Percentiles rank a stretch among this genome's conserved stretches.
phyloP scores from a whole-genome alignment of 768 basidiomycete genomes.

The Serendipita sp. region DNA sequence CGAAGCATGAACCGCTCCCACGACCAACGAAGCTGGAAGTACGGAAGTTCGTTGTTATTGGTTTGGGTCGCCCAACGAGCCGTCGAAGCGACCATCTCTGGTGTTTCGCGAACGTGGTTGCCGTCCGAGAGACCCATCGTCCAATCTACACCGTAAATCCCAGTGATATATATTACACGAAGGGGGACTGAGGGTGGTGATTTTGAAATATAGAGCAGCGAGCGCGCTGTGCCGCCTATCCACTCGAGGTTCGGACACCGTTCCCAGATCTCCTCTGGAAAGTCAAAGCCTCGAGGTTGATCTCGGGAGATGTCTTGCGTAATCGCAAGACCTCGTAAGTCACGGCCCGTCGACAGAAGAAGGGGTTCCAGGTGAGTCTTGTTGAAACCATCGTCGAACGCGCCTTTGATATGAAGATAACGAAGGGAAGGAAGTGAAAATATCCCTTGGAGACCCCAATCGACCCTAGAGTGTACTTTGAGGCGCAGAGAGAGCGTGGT shows the following conservation, averaged over 20 bases:
- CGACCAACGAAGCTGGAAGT: background rate
- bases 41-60: background rate
- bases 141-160: background rate
- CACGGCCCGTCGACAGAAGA: background rate
- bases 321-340: background rate
- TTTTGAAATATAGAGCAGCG: background rate
- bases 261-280: background rate
- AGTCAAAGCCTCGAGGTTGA: background rate
- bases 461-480: background rate
- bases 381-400: background rate
- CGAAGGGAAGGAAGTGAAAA: background rate
- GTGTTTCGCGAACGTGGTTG: background rate
- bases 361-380: background rate
- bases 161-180: background rate
- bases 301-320: background rate
- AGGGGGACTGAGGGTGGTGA: background rate
- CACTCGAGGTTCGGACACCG: conserved; percentile 1
- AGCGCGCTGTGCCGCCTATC: background rate
- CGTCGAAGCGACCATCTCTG: background rate
- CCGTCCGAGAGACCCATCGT: background rate
- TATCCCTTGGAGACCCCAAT: background rate
- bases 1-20: background rate
- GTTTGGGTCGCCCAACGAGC: background rate
- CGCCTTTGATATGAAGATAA: background rate
- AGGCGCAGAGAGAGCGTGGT: background rate